Evolutionary conservation across 768 basidiomycete species (phyloP).

Genomic region (Pulveroboletus sp.): DNA sequence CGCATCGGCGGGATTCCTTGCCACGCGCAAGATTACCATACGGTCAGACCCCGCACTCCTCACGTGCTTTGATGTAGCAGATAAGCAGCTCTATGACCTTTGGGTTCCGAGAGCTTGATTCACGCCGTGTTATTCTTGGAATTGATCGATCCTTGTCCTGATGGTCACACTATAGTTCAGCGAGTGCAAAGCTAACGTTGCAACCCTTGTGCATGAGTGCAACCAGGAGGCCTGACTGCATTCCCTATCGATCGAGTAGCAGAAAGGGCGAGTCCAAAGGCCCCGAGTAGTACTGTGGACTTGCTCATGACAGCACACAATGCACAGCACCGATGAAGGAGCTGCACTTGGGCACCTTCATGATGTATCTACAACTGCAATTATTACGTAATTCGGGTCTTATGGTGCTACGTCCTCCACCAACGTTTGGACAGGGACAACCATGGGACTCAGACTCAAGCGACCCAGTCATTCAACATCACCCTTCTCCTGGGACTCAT

Average conservation of each 20-base stretch:
- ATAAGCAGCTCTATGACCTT: conserved; percentile 72
- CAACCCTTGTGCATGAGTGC: not conserved
- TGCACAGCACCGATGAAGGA: no score
- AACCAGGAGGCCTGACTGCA: no score
- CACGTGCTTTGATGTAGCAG: conserved; percentile 71
- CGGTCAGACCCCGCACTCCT: conserved; percentile 62
- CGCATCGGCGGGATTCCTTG: conserved; percentile 18
- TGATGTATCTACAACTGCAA: no score
- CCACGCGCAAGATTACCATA: conserved; percentile 41
- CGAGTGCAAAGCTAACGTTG: not conserved
- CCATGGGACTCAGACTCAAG: conserved; percentile 43
- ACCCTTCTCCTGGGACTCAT: conserved; percentile 62
- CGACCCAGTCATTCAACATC: conserved; percentile 40
- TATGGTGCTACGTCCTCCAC: not conserved
- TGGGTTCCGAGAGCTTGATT: conserved; percentile 52
- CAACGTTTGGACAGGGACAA: conserved; percentile 2
- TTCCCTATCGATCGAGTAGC: no score
- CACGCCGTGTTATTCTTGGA: not conserved
- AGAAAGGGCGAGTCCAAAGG: no score
- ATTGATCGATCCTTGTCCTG: not conserved
- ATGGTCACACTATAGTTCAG: not conserved
- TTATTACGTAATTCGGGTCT: conserved; percentile 22
- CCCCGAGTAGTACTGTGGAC: no score
- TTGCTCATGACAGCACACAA: no score
- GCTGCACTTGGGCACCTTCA: no score